phyloP scores from a whole-genome alignment of 768 basidiomycete genomes.

The Leccinum fibrillosum region DNA sequence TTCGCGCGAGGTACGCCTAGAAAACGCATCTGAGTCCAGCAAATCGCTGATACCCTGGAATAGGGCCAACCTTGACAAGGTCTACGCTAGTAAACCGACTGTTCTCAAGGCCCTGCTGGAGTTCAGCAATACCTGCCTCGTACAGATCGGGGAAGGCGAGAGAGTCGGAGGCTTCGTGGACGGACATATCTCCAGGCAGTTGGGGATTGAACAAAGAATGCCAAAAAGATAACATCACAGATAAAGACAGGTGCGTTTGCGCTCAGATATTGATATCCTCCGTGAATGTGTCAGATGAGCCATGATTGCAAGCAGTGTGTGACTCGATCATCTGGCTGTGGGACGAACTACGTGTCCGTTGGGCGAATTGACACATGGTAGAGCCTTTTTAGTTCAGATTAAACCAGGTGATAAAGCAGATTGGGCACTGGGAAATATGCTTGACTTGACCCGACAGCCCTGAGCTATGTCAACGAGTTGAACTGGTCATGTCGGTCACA shows the following conservation, averaged over 20 bases:
- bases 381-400: not conserved
- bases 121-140: slow-evolving; percentile 54
- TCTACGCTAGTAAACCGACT: slow-evolving; percentile 59
- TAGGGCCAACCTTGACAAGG: slow-evolving; percentile 49
- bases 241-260: not conserved
- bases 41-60: not conserved
- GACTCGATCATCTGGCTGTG: not conserved
- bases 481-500: too few species aligned
- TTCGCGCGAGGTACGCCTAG: slow-evolving; percentile 63
- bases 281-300: not conserved
- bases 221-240: slow-evolving; percentile 4
- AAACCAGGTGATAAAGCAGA: not conserved
- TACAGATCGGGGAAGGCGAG: slow-evolving; percentile 54
- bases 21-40: not conserved
- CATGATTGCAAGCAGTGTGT: not conserved
- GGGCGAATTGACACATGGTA: not conserved
- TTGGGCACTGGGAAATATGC: not conserved
- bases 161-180: not conserved
- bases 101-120: slow-evolving; percentile 50
- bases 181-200: slow-evolving; percentile 15
- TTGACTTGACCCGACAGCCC: too few species aligned
- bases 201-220: slow-evolving; percentile 1
- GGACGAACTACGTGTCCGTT: not conserved
- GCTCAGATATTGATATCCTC: not conserved
- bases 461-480: too few species aligned